Evolutionary conservation across 2,329 filamentous ascomycete species (phyloP).

Genomic region (Magnaporthiopsis rhizophila): DNA sequence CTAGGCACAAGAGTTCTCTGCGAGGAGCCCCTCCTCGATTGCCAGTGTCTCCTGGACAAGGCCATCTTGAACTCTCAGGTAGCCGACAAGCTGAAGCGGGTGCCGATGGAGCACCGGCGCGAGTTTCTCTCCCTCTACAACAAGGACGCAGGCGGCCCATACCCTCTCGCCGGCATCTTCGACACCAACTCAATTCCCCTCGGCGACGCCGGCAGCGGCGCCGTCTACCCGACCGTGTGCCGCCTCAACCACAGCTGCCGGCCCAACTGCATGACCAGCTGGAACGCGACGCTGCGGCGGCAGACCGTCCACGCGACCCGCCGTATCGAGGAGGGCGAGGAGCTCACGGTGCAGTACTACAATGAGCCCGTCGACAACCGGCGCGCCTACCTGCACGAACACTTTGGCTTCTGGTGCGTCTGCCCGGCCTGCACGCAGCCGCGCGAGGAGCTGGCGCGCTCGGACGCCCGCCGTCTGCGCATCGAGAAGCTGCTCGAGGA

Average conservation of each 20-base stretch:
- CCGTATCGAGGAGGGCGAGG: conserved; percentile 8
- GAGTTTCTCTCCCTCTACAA: background rate
- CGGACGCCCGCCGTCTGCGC: background rate
- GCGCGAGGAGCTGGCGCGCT: background rate
- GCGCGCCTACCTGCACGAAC: background rate
- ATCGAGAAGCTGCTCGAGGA: background rate
- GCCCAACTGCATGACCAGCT: background rate
- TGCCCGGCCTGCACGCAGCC: background rate
- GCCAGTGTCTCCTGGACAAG: background rate
- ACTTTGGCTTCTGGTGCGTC: conserved; percentile 1
- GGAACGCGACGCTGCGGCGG: background rate
- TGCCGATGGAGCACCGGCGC: background rate
- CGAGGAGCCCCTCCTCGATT: background rate
- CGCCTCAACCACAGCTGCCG: conserved; percentile 1
- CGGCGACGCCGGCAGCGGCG: background rate
- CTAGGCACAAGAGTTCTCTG: background rate
- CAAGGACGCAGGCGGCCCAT: background rate
- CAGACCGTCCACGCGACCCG: background rate
- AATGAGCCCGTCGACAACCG: background rate
- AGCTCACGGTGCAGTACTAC: background rate
- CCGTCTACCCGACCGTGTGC: conserved; percentile 1
- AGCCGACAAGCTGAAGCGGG: background rate
- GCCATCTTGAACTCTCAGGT: background rate
- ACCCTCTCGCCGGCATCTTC: background rate
- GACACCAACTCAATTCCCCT: background rate